Conservation (phyloP, 2,329 filamentous ascomycete genomes). For the Colletotrichum graminicola region DNA sequence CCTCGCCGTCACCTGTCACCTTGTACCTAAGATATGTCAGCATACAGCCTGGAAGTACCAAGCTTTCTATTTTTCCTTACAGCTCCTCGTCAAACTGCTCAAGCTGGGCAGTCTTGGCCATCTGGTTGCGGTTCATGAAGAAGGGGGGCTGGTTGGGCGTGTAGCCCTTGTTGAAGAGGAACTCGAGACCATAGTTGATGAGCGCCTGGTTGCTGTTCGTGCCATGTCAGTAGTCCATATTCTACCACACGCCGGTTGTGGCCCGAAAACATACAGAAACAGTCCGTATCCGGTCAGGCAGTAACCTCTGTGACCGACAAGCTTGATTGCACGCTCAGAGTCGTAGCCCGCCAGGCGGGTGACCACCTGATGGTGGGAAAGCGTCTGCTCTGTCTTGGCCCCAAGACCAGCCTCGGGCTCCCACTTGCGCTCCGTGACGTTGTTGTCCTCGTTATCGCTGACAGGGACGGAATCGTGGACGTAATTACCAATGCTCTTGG, state of each 20-base stretch:
- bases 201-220: slow-evolving; percentile 78
- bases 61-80: slow-evolving; percentile 3
- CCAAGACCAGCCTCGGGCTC: slow-evolving; percentile 80
- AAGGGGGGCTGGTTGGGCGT: slow-evolving; percentile 62
- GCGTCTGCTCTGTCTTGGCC: slow-evolving; percentile 72
- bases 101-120: slow-evolving; percentile 98
- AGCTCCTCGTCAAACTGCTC: slow-evolving; percentile 98
- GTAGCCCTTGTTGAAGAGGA: slow-evolving; percentile 84
- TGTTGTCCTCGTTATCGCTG: slow-evolving; percentile 88
- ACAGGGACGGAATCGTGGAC: slow-evolving; percentile 90
- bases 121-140: slow-evolving; percentile 70
- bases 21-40: slow-evolving; percentile 72
- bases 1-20: slow-evolving; percentile 88
- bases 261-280: slow-evolving; percentile 65
- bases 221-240: slow-evolving; percentile 27
- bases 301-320: slow-evolving; percentile 95
- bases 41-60: neutral
- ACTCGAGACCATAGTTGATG: slow-evolving; percentile 94
- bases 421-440: slow-evolving; percentile 82
- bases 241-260: neutral
- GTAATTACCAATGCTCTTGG: slow-evolving; percentile 88
- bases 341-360: slow-evolving; percentile 91
- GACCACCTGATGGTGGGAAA: slow-evolving; percentile 96
- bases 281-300: slow-evolving; percentile 91
- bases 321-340: slow-evolving; percentile 90